These are phyloP conservation scores for Colletotrichum sp. DNA, from an alignment of 2,329 filamentous ascomycete genomes.

Conservation along the genomic window DNA sequence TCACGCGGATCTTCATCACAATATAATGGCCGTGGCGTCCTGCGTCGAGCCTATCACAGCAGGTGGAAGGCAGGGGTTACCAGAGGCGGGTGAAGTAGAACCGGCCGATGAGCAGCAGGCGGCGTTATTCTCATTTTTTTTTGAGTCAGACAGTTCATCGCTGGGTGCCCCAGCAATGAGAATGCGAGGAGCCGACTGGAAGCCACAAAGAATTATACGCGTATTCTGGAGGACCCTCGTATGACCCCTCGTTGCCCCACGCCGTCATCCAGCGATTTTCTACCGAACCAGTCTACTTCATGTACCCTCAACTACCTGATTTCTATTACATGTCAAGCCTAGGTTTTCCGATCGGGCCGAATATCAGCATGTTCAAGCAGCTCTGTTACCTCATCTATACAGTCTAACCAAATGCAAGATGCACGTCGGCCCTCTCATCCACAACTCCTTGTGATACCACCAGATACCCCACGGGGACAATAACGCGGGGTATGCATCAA, in stretches of 20 bases:
- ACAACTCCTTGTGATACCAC: neutral
- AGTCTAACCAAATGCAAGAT: neutral
- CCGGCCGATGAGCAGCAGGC: too few species aligned
- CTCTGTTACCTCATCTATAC: neutral
- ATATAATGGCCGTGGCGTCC: too few species aligned
- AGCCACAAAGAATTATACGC: neutral
- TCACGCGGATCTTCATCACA: too few species aligned
- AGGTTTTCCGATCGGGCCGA: neutral
- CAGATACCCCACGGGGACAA: neutral
- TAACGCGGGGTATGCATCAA: neutral
- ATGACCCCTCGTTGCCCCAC: neutral
- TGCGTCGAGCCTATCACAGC: too few species aligned
- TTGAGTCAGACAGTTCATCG: accelerated
- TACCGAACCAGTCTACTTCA: neutral
- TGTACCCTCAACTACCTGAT: neutral
- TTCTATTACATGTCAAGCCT: neutral
- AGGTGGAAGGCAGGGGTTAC: too few species aligned
- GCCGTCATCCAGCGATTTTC: neutral
- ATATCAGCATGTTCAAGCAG: neutral
- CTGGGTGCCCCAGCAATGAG: neutral
- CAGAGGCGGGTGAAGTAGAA: too few species aligned
- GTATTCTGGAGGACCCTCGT: neutral
- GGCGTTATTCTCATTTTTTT: neutral
- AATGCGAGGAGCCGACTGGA: neutral
- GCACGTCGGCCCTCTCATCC: neutral